Base-by-base conservation (phyloP, 2,329 filamentous ascomycete species). In the Cladorrhinum sp. region DNA sequence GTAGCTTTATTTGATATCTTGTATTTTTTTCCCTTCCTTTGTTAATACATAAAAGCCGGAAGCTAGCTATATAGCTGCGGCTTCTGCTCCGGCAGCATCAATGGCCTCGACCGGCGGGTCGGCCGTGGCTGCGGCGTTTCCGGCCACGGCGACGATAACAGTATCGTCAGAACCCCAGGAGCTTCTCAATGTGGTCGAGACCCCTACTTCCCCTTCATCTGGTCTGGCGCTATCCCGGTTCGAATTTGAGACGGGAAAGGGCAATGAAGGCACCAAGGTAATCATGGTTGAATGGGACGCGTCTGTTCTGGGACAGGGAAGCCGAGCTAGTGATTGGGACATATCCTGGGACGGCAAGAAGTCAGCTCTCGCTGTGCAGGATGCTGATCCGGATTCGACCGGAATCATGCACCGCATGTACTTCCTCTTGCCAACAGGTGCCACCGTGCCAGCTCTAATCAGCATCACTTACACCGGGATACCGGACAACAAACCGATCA, bases 271-370 rank as follows among this genome's bases (percentile, higher is more conserved):
- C 46, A 96, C 91, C 64, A 96, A 96, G 78, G 88, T 96, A 65
- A 79, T 96, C 68, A 95, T 96, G 91, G 88, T 96, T 42, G 92
- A 96, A 74, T 96, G 92, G 92, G 86, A 91, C 72, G 73, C 75
- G 9, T 62, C 63, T n/a, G 59, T 68, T 48, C 63, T 62, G n/a
- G 53, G 46, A 24, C 30, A 53, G 20, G 48, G 42, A n/a, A 36
- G 39, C 24, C 33, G 21, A 28, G 20, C 48, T 10, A 53, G 50
- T 16, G 72, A 73, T 62, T 96, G 92, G 92, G 84, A 89, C 61
- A 87, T 96, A 20, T 88, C 86, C 1, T 96, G 92, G 92, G 86
- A 92, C 48, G 89, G 90, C 50, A 96, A 95, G 73, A 85, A 82
- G 26, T 86, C 86, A 1, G 84, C 90, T 18, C 78, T 95, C 21